Evolutionary conservation across 2,329 filamentous ascomycete genomes (phyloP), one percentile per base, ranked within the genome.

Genomic region (Aspergillus sp.): DNA sequence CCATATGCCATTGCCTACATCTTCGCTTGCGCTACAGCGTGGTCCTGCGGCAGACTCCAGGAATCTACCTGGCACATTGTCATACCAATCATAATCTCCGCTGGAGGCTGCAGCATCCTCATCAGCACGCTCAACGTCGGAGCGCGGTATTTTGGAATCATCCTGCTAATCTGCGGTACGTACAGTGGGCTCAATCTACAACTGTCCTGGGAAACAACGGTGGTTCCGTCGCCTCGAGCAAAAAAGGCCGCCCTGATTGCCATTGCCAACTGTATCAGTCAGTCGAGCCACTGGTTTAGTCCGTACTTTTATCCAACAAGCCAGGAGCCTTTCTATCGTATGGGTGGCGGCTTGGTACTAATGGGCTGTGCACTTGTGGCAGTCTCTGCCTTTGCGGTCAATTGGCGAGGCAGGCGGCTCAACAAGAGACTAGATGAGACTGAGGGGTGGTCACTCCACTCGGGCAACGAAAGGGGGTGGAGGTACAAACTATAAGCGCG

Each of bases 181-280:
- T 61, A 49, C 44, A 52, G 31, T n/a, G 57, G 57, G 2, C 49
- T 59, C n/a, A 59, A 59, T 25, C 44, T 59, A 44, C 58, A 61
- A 49, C 51, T 61, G 6, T 55, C 58, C 11, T 61, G 58, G 58
- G 58, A 61, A 33, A 61, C 58, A 11, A 61, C 58, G 1, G 56
- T 58, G 4, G 56, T 61, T 1, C 58, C 58, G 9, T 44, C 47
- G 5, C 56, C 52, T 14, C 52, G 58, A 3, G 48, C 56, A 14
- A 61, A 61, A 52, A 44, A 53, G n/a, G 58, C 58, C 3, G 58
- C 58, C 6, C 33, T 61, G 27, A 56, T 58, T 21, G 56, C 58
- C 9, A 61, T 61, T 23, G 58, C 58, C 17, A 61, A 58, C 12
- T 61, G 58, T n/a, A 53, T 61, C n/a, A 48, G 40, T 12, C 57